Conservation (phyloP, 768 basidiomycete species). For the Fomitopsis pulvina region DNA sequence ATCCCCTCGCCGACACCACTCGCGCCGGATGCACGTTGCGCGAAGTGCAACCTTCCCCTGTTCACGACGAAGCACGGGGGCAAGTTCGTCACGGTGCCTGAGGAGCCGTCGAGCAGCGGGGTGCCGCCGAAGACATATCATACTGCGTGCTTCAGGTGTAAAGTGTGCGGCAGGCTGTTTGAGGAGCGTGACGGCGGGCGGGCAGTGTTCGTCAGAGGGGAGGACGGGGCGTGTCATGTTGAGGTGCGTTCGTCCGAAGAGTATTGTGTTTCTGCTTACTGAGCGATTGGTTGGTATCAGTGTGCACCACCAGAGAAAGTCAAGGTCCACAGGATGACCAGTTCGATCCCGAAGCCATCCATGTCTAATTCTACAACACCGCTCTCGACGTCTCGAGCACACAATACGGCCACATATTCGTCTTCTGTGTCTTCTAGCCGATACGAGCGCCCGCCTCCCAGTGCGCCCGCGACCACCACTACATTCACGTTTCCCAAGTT, state of each 20-base stretch:
- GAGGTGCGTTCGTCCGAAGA: constrained; percentile 35
- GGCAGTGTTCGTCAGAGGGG: constrained; percentile 63
- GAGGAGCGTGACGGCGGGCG: constrained; percentile 54
- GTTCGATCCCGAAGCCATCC: constrained; percentile 8
- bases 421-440: constrained; percentile 24
- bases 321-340: constrained; percentile 24
- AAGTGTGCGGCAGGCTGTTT: constrained; percentile 56
- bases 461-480: constrained; percentile 29
- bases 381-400: constrained; percentile 11
- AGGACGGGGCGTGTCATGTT: constrained; percentile 62
- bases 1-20: constrained; percentile 27
- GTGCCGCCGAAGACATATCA: constrained; percentile 60
- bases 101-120: constrained; percentile 30
- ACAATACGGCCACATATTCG: constrained; percentile 17
- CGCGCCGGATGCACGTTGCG: constrained; percentile 43
- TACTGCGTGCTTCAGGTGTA: constrained; percentile 69
- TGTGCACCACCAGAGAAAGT: constrained; percentile 42
- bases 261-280: constrained; percentile 5
- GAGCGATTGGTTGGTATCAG: constrained; percentile 18
- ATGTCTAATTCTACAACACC: constrained; percentile 9
- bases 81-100: constrained; percentile 68
- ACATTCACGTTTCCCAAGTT: constrained; percentile 41
- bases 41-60: constrained; percentile 51
- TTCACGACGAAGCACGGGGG: constrained; percentile 53
- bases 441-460: constrained; percentile 33